phyloP scores from a whole-genome alignment of 352 stramenopile species.

The Phytophthora idaei region DNA sequence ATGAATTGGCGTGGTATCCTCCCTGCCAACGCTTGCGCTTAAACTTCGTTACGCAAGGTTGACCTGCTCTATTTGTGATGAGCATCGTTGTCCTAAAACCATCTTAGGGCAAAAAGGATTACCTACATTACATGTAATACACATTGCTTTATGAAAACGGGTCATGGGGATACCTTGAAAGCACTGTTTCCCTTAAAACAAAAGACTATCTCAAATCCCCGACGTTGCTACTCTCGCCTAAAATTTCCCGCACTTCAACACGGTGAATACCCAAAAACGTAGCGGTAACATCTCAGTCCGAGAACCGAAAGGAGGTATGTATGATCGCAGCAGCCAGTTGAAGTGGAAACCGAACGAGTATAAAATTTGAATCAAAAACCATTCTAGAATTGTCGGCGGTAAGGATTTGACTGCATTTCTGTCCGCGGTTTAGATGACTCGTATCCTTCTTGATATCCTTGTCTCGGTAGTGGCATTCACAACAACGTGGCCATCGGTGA shows the following conservation, averaged over 20 bases:
- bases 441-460: constrained; percentile 3
- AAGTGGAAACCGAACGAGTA: background rate
- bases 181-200: too few relatives aligned
- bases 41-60: constrained; percentile 8
- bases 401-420: background rate
- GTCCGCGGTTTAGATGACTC: constrained; percentile 1
- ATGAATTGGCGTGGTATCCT: constrained; percentile 48
- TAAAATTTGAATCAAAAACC: background rate
- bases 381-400: constrained; percentile 15
- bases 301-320: background rate
- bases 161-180: background rate
- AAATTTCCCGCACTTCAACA: too few relatives aligned
- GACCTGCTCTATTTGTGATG: background rate
- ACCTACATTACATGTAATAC: background rate
- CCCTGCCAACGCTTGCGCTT: constrained; percentile 42
- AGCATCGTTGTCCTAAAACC: background rate
- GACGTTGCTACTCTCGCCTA: too few relatives aligned
- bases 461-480: constrained; percentile 2
- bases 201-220: too few relatives aligned
- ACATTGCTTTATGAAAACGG: background rate
- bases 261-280: background rate
- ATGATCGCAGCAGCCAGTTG: background rate
- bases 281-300: constrained; percentile 7
- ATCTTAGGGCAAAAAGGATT: background rate
- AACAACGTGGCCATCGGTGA: background rate